These are phyloP conservation scores for Hypholoma fasciculare DNA, from an alignment of 768 basidiomycete species.

Conservation along the genomic window DNA sequence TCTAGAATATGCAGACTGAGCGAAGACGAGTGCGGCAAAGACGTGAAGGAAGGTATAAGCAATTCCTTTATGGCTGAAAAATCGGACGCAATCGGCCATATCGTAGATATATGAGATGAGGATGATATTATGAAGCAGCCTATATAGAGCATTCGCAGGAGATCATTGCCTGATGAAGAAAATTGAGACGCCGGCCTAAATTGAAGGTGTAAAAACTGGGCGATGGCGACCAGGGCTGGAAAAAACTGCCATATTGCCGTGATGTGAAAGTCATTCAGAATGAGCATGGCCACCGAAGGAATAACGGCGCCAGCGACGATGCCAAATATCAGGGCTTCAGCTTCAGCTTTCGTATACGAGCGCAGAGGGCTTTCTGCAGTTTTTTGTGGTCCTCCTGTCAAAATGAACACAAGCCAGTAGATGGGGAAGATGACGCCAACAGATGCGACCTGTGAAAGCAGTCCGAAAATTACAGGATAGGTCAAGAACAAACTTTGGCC, in stretches of 20 bases:
- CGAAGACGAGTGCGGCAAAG: conserved; percentile 24
- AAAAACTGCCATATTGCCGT: conserved; percentile 58
- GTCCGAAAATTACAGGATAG: conserved; percentile 40
- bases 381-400: conserved; percentile 33
- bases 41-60: conserved; percentile 35
- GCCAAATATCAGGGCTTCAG: conserved; percentile 53
- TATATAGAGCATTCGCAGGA: conserved; percentile 39
- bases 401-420: conserved; percentile 47
- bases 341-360: conserved; percentile 39
- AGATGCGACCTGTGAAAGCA: conserved; percentile 41
- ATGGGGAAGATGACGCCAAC: conserved; percentile 45
- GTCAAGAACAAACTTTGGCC: conserved; percentile 35
- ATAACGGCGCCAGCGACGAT: conserved; percentile 43
- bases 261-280: conserved; percentile 38
- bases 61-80: conserved; percentile 28
- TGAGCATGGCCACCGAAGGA: conserved; percentile 47
- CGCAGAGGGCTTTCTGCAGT: conserved; percentile 15
- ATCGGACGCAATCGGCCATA: conserved; percentile 36
- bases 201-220: conserved; percentile 36
- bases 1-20: conserved; percentile 32
- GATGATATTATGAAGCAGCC: conserved; percentile 40
- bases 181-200: conserved; percentile 34
- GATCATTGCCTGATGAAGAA: conserved; percentile 34
- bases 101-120: conserved; percentile 38
- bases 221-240: conserved; percentile 47